A percentile compares a stretch with the other conserved stretches of the same genome.
Conservation (phyloP, 768 basidiomycete species). For the Lactifluus hygrophoroides region DNA sequence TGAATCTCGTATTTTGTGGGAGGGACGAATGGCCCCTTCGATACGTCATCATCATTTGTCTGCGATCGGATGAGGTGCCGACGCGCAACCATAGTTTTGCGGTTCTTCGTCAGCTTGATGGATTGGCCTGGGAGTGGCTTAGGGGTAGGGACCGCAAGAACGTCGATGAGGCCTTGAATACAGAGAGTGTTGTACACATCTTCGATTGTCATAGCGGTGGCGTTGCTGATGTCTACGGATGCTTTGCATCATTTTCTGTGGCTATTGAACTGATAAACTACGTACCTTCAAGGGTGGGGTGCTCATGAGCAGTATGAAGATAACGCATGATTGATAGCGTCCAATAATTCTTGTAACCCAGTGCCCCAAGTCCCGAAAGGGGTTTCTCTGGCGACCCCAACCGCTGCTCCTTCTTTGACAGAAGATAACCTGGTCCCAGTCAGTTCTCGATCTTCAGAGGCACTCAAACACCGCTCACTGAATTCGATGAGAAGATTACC, state of each 20-base stretch:
- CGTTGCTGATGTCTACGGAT: constrained; percentile 63
- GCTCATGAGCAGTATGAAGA: constrained; percentile 48
- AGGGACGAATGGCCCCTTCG: constrained; percentile 49
- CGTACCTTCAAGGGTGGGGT: constrained; percentile 69
- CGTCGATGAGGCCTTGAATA: constrained; percentile 66
- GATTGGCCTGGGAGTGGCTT: constrained; percentile 71
- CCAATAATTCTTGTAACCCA: constrained; percentile 97
- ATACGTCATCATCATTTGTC: constrained; percentile 41
- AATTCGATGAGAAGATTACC: constrained; percentile 96
- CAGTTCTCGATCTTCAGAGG: background rate
- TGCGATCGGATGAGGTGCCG: constrained; percentile 48
- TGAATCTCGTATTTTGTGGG: constrained; percentile 65
- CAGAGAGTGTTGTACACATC: constrained; percentile 72
- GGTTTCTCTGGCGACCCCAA: constrained; percentile 94
- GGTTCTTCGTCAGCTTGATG: constrained; percentile 63
- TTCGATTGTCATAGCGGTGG: constrained; percentile 86
- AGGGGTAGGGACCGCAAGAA: constrained; percentile 41
- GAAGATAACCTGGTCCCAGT: constrained; percentile 64
- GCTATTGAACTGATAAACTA: constrained; percentile 14
- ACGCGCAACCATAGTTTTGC: constrained; percentile 55
- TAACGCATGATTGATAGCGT: constrained; percentile 79
- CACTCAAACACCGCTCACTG: constrained; percentile 50
- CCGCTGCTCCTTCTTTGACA: constrained; percentile 91
- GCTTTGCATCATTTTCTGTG: constrained; percentile 18
- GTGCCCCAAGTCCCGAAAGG: constrained; percentile 81